Conservation (phyloP, 2,329 filamentous ascomycete genomes). For the Diaporthe ilicicola region DNA sequence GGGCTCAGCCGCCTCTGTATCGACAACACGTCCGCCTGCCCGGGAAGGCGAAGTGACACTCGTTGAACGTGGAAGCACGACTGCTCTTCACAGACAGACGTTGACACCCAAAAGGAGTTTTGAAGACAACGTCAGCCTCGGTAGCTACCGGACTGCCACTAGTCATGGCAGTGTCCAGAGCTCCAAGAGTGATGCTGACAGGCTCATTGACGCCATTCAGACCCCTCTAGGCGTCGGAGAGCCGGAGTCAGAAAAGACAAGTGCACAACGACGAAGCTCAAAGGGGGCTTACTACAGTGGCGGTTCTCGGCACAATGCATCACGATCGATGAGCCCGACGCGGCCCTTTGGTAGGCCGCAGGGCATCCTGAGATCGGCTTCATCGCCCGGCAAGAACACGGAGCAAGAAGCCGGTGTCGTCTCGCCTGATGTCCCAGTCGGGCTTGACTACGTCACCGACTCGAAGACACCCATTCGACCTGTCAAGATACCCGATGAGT, state of each 20-base stretch:
- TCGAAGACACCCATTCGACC: constrained; percentile 55
- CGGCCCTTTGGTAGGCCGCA: constrained; percentile 12
- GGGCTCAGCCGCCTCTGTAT: constrained; percentile 42
- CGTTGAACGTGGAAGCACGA: constrained; percentile 56
- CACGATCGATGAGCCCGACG: constrained; percentile 31
- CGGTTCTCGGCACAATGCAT: not conserved
- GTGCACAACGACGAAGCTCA: constrained; percentile 30
- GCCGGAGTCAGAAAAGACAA: constrained; percentile 41
- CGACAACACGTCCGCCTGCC: constrained; percentile 41
- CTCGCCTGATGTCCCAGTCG: constrained; percentile 41
- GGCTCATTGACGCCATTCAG: constrained; percentile 76
- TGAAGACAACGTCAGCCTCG: constrained; percentile 49
- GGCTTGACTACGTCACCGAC: constrained; percentile 51
- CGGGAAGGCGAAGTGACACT: constrained; percentile 68
- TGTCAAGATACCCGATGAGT: constrained; percentile 59
- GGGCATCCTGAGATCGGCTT: constrained; percentile 29
- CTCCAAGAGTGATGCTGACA: constrained; percentile 70
- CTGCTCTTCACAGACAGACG: constrained; percentile 32
- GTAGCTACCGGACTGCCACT: constrained; percentile 50
- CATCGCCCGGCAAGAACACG: constrained; percentile 27
- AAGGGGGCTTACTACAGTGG: constrained; percentile 23
- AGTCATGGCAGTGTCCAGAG: constrained; percentile 63
- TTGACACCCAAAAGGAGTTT: constrained; percentile 43
- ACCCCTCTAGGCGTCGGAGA: constrained; percentile 60
- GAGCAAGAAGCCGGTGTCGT: not conserved